Conservation (phyloP, 2,329 filamentous ascomycete species). For the Helotiales sp. region DNA sequence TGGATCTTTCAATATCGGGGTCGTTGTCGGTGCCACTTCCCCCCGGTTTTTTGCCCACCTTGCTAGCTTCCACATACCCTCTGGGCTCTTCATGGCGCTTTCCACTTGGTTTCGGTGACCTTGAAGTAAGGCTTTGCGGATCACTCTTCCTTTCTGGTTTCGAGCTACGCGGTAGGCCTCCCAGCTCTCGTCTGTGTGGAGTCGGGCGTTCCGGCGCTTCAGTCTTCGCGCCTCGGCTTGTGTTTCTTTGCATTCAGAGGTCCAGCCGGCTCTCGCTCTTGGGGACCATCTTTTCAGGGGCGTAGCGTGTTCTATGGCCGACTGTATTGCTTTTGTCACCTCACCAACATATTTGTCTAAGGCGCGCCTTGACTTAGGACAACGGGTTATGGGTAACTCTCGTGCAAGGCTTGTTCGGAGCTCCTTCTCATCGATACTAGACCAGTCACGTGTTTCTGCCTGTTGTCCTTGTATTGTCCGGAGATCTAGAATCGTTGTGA, state of each 20-base stretch:
- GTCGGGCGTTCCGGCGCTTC: neutral
- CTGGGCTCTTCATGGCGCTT: neutral
- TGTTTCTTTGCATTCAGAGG: constrained; percentile 1
- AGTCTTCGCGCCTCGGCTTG: constrained; percentile 1
- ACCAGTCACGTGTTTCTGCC: neutral
- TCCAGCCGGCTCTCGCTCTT: neutral
- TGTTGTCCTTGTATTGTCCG: neutral
- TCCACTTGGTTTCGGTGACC: neutral
- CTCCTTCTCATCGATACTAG: neutral
- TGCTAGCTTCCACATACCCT: too few relatives aligned
- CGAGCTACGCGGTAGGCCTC: neutral
- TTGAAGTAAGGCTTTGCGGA: neutral
- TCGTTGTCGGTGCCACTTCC: too few relatives aligned
- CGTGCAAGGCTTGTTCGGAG: neutral
- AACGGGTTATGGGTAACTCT: neutral
- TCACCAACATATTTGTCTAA: neutral
- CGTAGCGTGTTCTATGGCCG: neutral
- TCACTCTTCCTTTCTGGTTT: constrained; percentile 7
- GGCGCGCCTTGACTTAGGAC: neutral
- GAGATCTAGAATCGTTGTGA: neutral
- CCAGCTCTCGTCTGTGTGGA: constrained; percentile 6
- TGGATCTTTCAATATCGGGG: too few relatives aligned
- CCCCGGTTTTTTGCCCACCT: too few relatives aligned
- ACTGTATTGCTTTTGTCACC: neutral
- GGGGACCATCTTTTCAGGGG: neutral